Evolutionary conservation across 73 alveolate species (phyloP).

Genomic region (Paraurostyla sp.): DNA sequence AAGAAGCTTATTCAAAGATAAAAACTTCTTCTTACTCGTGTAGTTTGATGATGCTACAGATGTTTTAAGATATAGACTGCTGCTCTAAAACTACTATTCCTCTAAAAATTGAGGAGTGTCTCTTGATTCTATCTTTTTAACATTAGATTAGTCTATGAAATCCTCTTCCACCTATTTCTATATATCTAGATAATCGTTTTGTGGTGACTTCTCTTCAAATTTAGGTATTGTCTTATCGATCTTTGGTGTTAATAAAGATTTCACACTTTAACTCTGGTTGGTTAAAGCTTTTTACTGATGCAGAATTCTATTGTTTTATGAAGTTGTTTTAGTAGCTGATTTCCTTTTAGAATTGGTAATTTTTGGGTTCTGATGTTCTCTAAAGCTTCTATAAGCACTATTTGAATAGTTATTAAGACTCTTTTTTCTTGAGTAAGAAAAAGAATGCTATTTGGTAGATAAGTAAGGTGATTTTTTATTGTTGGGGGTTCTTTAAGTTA

Average conservation of each 20-base stretch:
- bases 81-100: background rate
- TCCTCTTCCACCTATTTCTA: too few species aligned
- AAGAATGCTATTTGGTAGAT: background rate
- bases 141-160: too few species aligned
- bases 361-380: background rate
- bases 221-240: too few species aligned
- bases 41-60: background rate
- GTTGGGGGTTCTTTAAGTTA: too few species aligned
- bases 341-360: background rate
- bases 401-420: background rate
- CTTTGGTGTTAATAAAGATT: too few species aligned
- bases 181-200: too few species aligned
- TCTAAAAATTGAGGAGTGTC: constrained; percentile 47
- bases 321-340: background rate
- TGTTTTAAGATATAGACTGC: constrained; percentile 30
- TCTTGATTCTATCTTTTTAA: background rate
- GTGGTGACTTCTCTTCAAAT: too few species aligned
- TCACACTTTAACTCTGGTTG: too few species aligned
- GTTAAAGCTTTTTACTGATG: too few species aligned
- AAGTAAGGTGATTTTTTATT: background rate
- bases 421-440: too few species aligned
- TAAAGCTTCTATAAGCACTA: background rate
- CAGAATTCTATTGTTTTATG: background rate
- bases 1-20: background rate
- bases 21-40: background rate